Conservation (phyloP, 1,284 basidiomycete genomes). For the Sporisorium exsertum region DNA sequence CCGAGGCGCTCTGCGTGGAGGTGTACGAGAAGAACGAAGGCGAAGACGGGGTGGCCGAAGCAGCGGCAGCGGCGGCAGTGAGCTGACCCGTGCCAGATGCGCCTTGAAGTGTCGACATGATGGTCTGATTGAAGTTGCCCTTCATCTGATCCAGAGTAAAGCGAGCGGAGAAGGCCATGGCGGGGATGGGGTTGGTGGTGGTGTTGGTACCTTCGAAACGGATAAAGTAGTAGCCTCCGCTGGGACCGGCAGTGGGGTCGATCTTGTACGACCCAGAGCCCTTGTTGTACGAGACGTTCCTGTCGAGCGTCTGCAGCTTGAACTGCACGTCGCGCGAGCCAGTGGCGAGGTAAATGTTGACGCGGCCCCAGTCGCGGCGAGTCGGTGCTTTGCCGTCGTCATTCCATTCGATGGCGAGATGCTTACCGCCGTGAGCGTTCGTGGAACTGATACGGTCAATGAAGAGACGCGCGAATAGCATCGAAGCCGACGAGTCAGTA, state of each 20-base stretch:
- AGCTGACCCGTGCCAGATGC: constrained; percentile 28
- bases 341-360: constrained; percentile 63
- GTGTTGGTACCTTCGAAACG: constrained; percentile 59
- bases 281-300: constrained; percentile 31
- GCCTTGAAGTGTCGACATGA: constrained; percentile 33
- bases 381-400: constrained; percentile 58
- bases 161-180: constrained; percentile 63
- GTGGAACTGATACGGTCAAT: constrained; percentile 48
- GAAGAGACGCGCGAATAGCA: background rate
- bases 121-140: constrained; percentile 60
- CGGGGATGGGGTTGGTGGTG: constrained; percentile 39
- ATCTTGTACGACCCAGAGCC: constrained; percentile 40
- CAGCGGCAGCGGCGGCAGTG: constrained; percentile 17
- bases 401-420: constrained; percentile 54
- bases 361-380: constrained; percentile 48
- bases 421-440: constrained; percentile 43
- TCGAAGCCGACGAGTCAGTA: constrained; percentile 2
- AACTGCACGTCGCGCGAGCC: constrained; percentile 59
- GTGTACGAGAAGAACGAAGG: constrained; percentile 17
- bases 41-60: constrained; percentile 14
- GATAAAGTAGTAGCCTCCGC: constrained; percentile 62
- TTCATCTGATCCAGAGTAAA: constrained; percentile 56
- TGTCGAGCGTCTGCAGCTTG: constrained; percentile 59
- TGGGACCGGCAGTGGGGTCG: constrained; percentile 47
- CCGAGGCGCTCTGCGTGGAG: constrained; percentile 73